phyloP scores from a whole-genome alignment of 1,139 yeast genomes.

The Geotrichum candidum region DNA sequence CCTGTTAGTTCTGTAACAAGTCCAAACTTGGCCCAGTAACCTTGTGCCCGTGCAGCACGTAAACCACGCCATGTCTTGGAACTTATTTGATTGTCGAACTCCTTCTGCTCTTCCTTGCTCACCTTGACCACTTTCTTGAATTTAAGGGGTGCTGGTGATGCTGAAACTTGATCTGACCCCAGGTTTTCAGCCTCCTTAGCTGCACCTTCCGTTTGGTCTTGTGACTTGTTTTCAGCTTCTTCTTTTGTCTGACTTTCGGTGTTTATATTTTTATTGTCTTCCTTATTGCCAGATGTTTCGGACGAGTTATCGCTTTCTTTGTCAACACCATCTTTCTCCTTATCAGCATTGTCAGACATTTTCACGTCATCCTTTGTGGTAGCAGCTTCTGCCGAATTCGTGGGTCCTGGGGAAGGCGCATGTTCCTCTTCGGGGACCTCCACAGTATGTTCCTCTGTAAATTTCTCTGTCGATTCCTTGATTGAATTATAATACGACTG shows the following conservation, averaged over 20 bases:
- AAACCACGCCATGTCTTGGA: conserved; percentile 33
- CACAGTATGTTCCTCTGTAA: conserved; percentile 9
- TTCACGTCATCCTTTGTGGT: conserved; percentile 3
- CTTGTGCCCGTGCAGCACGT: conserved; percentile 32
- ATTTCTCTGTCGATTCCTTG: conserved; percentile 12
- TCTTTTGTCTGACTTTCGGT: conserved; percentile 14
- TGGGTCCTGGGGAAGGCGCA: too few species aligned
- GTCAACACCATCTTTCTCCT: background rate
- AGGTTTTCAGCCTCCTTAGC: background rate
- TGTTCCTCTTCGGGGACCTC: conserved; percentile 7
- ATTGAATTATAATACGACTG: conserved; percentile 22
- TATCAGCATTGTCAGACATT: conserved; percentile 6
- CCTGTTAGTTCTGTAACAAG: conserved; percentile 24
- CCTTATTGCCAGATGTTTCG: background rate
- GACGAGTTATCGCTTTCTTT: background rate
- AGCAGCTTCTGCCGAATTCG: background rate
- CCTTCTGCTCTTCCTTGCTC: conserved; percentile 10
- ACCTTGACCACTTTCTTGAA: conserved; percentile 5
- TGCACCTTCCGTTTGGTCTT: background rate
- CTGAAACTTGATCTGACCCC: background rate
- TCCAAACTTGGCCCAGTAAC: conserved; percentile 31
- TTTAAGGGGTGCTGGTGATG: background rate
- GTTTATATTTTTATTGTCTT: background rate
- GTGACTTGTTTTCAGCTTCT: conserved; percentile 6
- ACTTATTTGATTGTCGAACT: conserved; percentile 19